phyloP scores from a whole-genome alignment of 345 rosid genomes.

The Orychophragmus violaceus region DNA sequence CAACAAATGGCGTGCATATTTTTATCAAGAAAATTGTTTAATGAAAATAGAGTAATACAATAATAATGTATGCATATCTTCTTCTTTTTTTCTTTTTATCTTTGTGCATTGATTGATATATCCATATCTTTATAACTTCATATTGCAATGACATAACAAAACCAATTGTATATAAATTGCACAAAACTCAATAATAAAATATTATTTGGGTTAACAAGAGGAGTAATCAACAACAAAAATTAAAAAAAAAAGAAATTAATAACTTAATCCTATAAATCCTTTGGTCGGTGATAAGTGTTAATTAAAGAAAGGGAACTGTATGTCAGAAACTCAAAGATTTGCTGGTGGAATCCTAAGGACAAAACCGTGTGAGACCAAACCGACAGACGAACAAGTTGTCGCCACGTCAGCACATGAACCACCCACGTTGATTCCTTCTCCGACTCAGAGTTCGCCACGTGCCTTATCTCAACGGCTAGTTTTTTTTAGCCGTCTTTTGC shows the following conservation, averaged over 20 bases:
- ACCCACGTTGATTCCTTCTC: constrained; percentile 16
- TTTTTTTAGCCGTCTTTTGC: constrained; percentile 21
- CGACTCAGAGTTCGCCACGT: constrained; percentile 31
- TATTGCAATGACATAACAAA: neutral
- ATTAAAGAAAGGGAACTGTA: neutral
- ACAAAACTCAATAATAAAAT: neutral
- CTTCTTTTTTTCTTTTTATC: neutral
- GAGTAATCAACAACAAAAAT: neutral
- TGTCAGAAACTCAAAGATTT: constrained; percentile 2
- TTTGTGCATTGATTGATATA: neutral
- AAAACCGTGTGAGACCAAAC: constrained; percentile 31
- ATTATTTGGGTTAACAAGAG: neutral
- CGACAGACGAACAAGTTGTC: constrained; percentile 36
- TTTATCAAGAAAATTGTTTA: neutral
- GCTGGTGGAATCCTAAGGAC: constrained; percentile 8
- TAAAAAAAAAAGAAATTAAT: too few species aligned
- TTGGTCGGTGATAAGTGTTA: constrained; percentile 17
- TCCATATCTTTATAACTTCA: neutral
- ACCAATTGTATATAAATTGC: neutral
- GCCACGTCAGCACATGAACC: constrained; percentile 39
- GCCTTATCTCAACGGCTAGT: constrained; percentile 34
- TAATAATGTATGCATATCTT: neutral
- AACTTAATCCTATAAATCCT: neutral
- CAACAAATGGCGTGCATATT: neutral
- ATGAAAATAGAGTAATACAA: neutral